Base-by-base conservation (phyloP, 2,329 filamentous ascomycete species). In the Microcyclosporella mali region DNA sequence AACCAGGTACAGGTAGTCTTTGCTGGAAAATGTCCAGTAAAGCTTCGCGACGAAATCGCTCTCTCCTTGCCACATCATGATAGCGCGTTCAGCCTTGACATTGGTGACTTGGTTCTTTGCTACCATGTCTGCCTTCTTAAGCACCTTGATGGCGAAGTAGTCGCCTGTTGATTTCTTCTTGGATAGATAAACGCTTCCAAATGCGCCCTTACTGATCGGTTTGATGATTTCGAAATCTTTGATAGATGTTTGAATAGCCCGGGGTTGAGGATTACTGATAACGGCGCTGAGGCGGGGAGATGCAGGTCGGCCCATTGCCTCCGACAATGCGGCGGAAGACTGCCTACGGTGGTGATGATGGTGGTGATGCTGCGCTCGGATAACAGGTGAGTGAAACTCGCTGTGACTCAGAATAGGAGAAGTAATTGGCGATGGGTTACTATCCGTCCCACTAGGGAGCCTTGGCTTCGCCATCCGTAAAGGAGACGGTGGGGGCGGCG, bases 21-120 rank as follows among this genome's bases (percentile, higher is more conserved):
- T 98, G 74, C 90, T 98, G 3, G 92, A 95, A 61, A 98, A 98
- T 0, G 92, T 98, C 94, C 94, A 98, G 69, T 97, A 98, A 10
- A 98, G 76, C 70, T 98, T 98, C 18, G 92, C 92, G 45, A 98
- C 92, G 63, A 98, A 98, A 47, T 98, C 92, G 64, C 94, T 98
- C 66, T 97, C 88, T 16, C 92, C 92, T 69, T 98, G 92, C 87
- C 92, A 97, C 92, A 98, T 98, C 92, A 98, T 97, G 62, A 98
- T 98, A 16, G 94, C 94, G 53, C 92, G 80, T 67, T 98, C 92
- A 7, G 94, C 92, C 67, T 98, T 97, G 59, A 98, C 92, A 60
- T 98, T 98, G 55, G 92, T 95, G 56, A 98, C 89, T 63, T 98
- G 92, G 64, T 98, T 98, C 68, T 98, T 98, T 49, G 92, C 92